Conservation (phyloP, 768 basidiomycete species). For the Boletus insuetus region DNA sequence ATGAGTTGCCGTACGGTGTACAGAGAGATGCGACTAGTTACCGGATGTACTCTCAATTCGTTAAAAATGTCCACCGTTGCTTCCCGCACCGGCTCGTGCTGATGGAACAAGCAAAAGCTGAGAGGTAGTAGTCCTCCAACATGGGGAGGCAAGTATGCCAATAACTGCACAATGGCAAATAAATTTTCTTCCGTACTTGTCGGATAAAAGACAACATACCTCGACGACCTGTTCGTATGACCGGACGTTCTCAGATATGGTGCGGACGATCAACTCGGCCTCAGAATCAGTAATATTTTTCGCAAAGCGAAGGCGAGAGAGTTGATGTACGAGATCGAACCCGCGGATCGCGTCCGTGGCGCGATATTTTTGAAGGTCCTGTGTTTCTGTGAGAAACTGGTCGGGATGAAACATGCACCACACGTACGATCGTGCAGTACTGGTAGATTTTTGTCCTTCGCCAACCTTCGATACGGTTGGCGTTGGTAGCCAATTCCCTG, state of each 20-base stretch:
- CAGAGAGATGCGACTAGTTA: conserved; percentile 36
- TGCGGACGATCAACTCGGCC: conserved; percentile 68
- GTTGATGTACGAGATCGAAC: conserved; percentile 84
- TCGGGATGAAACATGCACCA: background rate
- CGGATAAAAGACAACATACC: conserved; percentile 43
- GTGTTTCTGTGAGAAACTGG: conserved; percentile 8
- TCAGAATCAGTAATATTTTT: conserved; percentile 74
- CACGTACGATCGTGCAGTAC: conserved; percentile 62
- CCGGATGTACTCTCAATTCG: conserved; percentile 71
- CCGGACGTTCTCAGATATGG: conserved; percentile 66
- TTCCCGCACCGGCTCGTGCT: conserved; percentile 70
- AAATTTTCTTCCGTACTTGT: background rate
- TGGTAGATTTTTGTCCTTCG: conserved; percentile 77
- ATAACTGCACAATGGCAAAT: conserved; percentile 50
- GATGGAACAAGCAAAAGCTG: conserved; percentile 90
- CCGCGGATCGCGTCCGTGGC: conserved; percentile 63
- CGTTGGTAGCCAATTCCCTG: conserved; percentile 73
- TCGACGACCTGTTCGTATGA: conserved; percentile 89
- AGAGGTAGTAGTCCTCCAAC: conserved; percentile 81
- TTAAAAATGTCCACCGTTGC: conserved; percentile 83
- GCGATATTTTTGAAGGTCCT: conserved; percentile 68
- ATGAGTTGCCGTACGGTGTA: background rate
- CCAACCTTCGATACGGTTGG: conserved; percentile 92
- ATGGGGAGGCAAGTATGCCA: conserved; percentile 72
- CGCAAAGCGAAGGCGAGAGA: conserved; percentile 73